Percentiles rank a stretch among this genome's conserved stretches.
Evolutionary conservation across 1,139 yeast species (phyloP).

Genomic region (Kluyveromyces sp.): DNA sequence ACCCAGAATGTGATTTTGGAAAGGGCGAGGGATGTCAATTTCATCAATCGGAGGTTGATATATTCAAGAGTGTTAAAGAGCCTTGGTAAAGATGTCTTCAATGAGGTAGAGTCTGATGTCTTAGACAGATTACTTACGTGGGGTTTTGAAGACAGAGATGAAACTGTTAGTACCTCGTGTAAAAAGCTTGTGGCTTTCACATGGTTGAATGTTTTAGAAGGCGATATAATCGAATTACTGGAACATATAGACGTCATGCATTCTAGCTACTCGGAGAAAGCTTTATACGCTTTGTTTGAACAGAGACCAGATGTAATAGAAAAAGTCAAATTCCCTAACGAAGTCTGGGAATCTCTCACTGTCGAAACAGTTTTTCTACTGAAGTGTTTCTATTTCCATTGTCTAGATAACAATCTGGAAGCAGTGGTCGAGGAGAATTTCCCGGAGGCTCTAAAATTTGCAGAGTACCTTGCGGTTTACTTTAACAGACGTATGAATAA

Average conservation of each 20-base stretch:
- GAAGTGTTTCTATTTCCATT: constrained; percentile 58
- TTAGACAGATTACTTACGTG: constrained; percentile 65
- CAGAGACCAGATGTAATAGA: constrained; percentile 54
- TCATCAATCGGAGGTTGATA: constrained; percentile 63
- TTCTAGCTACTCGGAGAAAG: constrained; percentile 57
- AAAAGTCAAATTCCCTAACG: constrained; percentile 47
- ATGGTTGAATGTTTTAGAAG: constrained; percentile 67
- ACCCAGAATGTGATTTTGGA: constrained; percentile 62
- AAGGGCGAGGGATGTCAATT: constrained; percentile 74
- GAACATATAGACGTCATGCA: constrained; percentile 63
- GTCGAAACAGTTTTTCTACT: constrained; percentile 71
- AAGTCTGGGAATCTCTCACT: constrained; percentile 62
- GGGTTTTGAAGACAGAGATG: constrained; percentile 87
- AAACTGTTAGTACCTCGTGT: constrained; percentile 64
- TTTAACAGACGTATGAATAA: constrained; percentile 42
- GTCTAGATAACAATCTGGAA: constrained; percentile 43
- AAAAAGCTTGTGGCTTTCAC: constrained; percentile 55
- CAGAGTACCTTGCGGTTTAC: constrained; percentile 33
- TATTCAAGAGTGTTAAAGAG: constrained; percentile 63
- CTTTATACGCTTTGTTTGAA: constrained; percentile 56
- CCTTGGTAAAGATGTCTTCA: constrained; percentile 49
- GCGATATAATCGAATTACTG: constrained; percentile 64
- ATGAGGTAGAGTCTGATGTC: constrained; percentile 48
- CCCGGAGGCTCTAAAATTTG: constrained; percentile 75
- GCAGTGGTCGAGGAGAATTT: constrained; percentile 63